Evolutionary conservation across 306 rosid species (phyloP).

Genomic region (Fragaria iinumae): DNA sequence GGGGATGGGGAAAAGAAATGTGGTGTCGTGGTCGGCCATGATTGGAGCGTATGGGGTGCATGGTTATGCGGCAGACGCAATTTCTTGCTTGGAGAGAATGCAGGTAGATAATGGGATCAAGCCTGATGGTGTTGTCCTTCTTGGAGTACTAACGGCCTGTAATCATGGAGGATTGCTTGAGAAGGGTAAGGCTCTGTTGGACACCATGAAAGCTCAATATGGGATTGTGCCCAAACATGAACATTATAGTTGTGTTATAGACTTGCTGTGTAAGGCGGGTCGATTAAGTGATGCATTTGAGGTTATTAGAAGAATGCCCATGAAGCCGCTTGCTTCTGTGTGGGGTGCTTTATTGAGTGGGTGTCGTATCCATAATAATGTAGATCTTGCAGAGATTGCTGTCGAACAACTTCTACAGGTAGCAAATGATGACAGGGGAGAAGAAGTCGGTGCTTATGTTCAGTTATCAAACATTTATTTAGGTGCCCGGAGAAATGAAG

Average conservation of each 20-base stretch:
- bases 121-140: constrained; percentile 46
- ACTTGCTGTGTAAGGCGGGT: constrained; percentile 44
- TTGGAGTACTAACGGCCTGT: constrained; percentile 39
- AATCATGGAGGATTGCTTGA: constrained; percentile 39
- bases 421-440: constrained; percentile 28
- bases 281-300: constrained; percentile 30
- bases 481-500: constrained; percentile 34
- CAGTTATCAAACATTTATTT: constrained; percentile 47
- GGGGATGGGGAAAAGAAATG: constrained; percentile 36
- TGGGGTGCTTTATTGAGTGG: constrained; percentile 51
- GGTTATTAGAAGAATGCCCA: constrained; percentile 41
- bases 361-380: constrained; percentile 31
- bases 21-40: constrained; percentile 48
- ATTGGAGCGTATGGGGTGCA: constrained; percentile 38
- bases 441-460: constrained; percentile 41
- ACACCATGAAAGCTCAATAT: constrained; percentile 33
- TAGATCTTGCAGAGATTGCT: constrained; percentile 45
- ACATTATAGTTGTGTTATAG: constrained; percentile 45
- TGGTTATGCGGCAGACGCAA: constrained; percentile 30
- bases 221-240: constrained; percentile 40
- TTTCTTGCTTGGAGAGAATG: constrained; percentile 39
- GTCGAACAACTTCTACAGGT: constrained; percentile 34
- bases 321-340: constrained; percentile 50
- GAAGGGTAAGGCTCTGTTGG: constrained; percentile 32
- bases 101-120: constrained; percentile 34